These are phyloP conservation scores for Penicillium oxalicum DNA, from an alignment of 2,329 filamentous ascomycete species.

Conservation along the genomic window DNA sequence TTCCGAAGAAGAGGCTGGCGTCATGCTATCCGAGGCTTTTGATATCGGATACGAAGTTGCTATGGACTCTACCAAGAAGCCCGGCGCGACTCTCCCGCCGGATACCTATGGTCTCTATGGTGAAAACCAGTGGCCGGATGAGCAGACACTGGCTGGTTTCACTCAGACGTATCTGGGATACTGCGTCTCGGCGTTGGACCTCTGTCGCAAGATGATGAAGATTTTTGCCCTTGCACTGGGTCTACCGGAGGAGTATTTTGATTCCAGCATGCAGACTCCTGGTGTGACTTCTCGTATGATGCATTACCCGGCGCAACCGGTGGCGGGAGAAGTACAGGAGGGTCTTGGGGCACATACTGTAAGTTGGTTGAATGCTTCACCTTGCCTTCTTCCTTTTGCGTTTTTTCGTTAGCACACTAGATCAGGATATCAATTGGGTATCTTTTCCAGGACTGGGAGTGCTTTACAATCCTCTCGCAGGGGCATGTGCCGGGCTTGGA, in stretches of 20 bases:
- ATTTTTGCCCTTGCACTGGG: constrained; percentile 38
- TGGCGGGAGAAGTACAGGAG: constrained; percentile 29
- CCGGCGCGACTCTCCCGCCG: constrained; percentile 7
- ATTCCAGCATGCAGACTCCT: constrained; percentile 27
- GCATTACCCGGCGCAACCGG: constrained; percentile 37
- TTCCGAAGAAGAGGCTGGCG: constrained; percentile 6
- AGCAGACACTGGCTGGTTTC: constrained; percentile 15
- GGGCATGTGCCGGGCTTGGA: constrained; percentile 34
- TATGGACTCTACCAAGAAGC: constrained; percentile 12
- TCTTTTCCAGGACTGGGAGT: constrained; percentile 32
- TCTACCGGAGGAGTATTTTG: constrained; percentile 34
- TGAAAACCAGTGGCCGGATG: constrained; percentile 20
- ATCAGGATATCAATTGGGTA: too few relatives aligned
- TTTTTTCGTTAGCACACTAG: too few relatives aligned
- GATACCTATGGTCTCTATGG: constrained; percentile 19
- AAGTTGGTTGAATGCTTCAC: background rate
- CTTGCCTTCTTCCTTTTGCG: too few relatives aligned
- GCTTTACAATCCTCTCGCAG: constrained; percentile 39
- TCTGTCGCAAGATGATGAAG: constrained; percentile 25
- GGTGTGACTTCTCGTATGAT: constrained; percentile 38
- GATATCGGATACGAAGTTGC: constrained; percentile 24
- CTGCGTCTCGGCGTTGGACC: constrained; percentile 11
- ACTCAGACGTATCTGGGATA: constrained; percentile 15
- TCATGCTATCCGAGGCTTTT: constrained; percentile 21
- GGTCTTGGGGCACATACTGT: constrained; percentile 40